Evolutionary conservation across 2,329 filamentous ascomycete species (phyloP), one percentile per base, ranked within the genome.

Genomic region (Camillea tinctor): DNA sequence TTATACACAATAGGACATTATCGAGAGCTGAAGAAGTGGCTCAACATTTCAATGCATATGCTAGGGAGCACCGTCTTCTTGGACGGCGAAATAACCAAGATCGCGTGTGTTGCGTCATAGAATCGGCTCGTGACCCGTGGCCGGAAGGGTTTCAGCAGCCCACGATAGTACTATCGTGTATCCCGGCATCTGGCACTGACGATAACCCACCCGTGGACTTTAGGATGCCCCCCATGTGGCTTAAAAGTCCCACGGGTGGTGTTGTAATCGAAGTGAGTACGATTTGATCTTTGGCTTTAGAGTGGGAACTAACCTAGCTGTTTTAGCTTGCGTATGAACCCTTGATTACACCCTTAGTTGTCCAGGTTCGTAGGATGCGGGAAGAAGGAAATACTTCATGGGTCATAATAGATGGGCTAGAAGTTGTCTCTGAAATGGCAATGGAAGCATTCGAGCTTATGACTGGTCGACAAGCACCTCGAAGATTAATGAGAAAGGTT

Each of bases 391-490:
- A 83, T 55, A 79, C 82, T 60, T 78, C 88, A 36, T 93, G 89
- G 89, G 85, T 89, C 0, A 80, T 90, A 50, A 84, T 92, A 54
- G 88, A 92, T 68, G 89, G 89, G 0, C 76, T 92, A 8, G 88
- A 91, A 65, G 84, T 91, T 50, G 79, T 92, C 17, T 84, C 86
- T 4, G 90, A 92, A 72, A 90, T 92, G 78, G 89, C 88, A 0
- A 89, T 89, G 72, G 89, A 89, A 30, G 88, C 91, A 57, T 92
- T 92, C 69, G 89, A 92, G 74, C 76, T 92, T 21, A 89, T 92
- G 77, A 92, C 89, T 0, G 89, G 89, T 4, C 83, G 89, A 52
- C 84, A 88, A 72, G 89, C 89, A 17, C 90, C 90, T 1, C 83
- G 87, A 57, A 79, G 82, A 52, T 73, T 89, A 22, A 92, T 92